Evolutionary conservation across 2,329 filamentous ascomycete genomes (phyloP).

Genomic region (Phyllosticta citribraziliensis): DNA sequence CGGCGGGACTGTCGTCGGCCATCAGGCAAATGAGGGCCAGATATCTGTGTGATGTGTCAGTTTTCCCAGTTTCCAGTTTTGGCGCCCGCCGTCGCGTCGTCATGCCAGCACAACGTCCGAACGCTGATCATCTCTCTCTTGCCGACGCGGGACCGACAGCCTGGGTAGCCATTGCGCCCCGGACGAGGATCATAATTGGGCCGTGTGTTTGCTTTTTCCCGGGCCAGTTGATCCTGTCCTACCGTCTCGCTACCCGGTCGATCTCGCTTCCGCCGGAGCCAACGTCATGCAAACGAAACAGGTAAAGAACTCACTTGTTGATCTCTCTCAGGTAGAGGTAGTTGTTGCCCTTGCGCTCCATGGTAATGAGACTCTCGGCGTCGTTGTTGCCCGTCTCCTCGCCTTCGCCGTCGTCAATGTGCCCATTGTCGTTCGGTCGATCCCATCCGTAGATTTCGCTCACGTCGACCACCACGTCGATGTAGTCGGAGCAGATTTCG

Average conservation of each 20-base stretch:
- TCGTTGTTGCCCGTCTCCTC: constrained; percentile 38
- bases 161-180: background rate
- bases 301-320: constrained; percentile 45
- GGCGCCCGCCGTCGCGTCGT: background rate
- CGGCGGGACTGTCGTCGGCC: constrained; percentile 70
- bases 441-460: constrained; percentile 88
- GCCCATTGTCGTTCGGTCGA: constrained; percentile 28
- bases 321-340: constrained; percentile 57
- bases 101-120: background rate
- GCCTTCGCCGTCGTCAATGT: constrained; percentile 12
- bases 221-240: background rate
- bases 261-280: background rate
- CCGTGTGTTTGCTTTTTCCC: background rate
- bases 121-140: background rate
- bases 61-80: background rate
- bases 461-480: constrained; percentile 95
- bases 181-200: background rate
- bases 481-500: constrained; percentile 97
- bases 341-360: constrained; percentile 48
- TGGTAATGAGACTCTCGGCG: constrained; percentile 52
- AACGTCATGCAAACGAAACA: background rate
- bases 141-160: background rate
- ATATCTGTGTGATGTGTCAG: constrained; percentile 42
- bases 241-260: background rate
- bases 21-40: constrained; percentile 77